Percentiles rank a stretch among this genome's conserved stretches.
Evolutionary conservation across 1,139 yeast genomes (phyloP).

Genomic region (Taphrina betulina): DNA sequence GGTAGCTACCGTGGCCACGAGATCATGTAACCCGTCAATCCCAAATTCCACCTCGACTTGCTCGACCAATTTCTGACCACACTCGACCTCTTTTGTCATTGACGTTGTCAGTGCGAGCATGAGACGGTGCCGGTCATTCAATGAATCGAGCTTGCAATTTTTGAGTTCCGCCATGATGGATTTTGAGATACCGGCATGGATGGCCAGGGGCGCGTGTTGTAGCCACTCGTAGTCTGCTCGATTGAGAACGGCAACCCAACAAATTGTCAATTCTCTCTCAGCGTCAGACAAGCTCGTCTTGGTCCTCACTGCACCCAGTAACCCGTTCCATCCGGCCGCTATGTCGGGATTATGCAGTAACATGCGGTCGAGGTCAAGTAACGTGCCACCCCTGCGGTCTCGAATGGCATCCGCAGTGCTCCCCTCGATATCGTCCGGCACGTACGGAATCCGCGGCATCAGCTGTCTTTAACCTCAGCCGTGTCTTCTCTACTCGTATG

Average conservation of each 20-base stretch:
- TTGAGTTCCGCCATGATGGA: constrained; percentile 4
- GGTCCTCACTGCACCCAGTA: constrained; percentile 8
- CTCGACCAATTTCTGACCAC: constrained; percentile 5
- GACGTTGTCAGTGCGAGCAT: constrained; percentile 4
- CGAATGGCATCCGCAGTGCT: constrained; percentile 15
- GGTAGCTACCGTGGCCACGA: constrained; percentile 21
- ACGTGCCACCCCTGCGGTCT: constrained; percentile 11
- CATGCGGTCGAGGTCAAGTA: constrained; percentile 23
- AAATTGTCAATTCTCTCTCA: constrained; percentile 14
- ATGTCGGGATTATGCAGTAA: constrained; percentile 13
- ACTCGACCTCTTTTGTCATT: constrained; percentile 8
- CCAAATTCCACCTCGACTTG: constrained; percentile 2
- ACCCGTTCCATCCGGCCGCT: constrained; percentile 26
- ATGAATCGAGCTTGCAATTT: not conserved
- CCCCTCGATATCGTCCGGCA: constrained; percentile 1
- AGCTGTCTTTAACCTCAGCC: not conserved
- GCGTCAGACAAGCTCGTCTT: constrained; percentile 1
- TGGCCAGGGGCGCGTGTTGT: constrained; percentile 26
- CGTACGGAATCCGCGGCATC: constrained; percentile 23
- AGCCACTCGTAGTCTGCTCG: constrained; percentile 26
- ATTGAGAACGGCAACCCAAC: constrained; percentile 26
- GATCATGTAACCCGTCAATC: constrained; percentile 3
- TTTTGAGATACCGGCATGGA: constrained; percentile 1
- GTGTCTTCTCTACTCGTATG: too few relatives aligned
- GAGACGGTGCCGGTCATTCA: constrained; percentile 1